Conservation (phyloP, 164 flowering plant species). For the Sedum album region DNA sequence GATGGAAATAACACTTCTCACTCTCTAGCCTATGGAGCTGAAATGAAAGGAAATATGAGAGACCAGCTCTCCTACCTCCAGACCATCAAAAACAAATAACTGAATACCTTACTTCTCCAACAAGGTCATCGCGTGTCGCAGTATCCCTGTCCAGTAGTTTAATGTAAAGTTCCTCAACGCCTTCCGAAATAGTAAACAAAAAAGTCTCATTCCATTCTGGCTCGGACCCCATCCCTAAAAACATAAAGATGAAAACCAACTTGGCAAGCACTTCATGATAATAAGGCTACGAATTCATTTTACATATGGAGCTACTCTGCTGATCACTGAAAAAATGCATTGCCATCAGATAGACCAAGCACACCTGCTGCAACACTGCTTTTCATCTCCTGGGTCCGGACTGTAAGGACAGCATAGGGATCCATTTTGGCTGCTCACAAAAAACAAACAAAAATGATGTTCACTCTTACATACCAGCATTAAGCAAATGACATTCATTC, state of each 20-base stretch:
- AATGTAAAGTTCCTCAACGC: constrained; percentile 35
- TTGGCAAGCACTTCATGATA: neutral
- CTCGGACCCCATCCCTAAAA: constrained; percentile 53
- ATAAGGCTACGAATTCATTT: too few species aligned
- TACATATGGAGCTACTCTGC: neutral
- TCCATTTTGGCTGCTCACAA: constrained; percentile 55
- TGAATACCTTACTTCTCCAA: constrained; percentile 62
- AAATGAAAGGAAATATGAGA: neutral
- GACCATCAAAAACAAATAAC: neutral
- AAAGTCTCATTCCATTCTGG: constrained; percentile 95
- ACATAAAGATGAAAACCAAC: neutral
- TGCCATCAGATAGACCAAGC: neutral
- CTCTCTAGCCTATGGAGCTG: neutral
- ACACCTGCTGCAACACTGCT: neutral
- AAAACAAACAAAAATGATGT: neutral
- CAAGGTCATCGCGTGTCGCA: constrained; percentile 46
- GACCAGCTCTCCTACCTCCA: neutral
- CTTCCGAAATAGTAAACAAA: constrained; percentile 47
- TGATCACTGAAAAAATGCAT: neutral
- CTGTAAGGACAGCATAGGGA: constrained; percentile 58
- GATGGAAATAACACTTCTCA: too few species aligned
- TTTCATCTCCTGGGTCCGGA: neutral
- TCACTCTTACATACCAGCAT: too few species aligned
- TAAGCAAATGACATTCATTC: too few species aligned
- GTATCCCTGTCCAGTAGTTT: constrained; percentile 68